Conservation (phyloP, 805 yeast species). For the Wickerhamiella spandovensis region DNA sequence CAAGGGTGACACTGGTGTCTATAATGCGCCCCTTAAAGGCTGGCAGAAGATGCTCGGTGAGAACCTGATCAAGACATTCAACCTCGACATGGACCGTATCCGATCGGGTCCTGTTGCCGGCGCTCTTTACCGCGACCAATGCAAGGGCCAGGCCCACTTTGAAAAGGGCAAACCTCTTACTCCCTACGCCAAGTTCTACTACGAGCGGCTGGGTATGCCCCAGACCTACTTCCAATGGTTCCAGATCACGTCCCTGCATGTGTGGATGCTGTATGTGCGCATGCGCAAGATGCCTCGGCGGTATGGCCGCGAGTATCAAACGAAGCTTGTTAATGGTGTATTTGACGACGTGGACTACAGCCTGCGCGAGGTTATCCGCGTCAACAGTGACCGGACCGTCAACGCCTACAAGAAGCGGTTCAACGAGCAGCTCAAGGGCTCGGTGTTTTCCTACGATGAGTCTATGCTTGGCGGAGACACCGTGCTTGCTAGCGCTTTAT, state of each 20-base stretch:
- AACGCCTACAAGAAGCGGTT: slow-evolving; percentile 82
- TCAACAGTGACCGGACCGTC: slow-evolving; percentile 64
- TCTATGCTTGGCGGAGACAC: slow-evolving; percentile 67
- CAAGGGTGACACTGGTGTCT: slow-evolving; percentile 18
- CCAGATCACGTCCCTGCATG: slow-evolving; percentile 79
- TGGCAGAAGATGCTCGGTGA: slow-evolving; percentile 25
- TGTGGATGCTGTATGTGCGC: slow-evolving; percentile 87
- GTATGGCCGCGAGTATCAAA: slow-evolving; percentile 81
- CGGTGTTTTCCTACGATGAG: slow-evolving; percentile 84
- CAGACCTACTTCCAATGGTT: slow-evolving; percentile 91
- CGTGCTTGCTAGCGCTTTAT: slow-evolving; percentile 30
- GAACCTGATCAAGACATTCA: slow-evolving; percentile 31
- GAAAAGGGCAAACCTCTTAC: slow-evolving; percentile 30
- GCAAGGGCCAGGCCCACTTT: slow-evolving; percentile 61
- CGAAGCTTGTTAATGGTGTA: slow-evolving; percentile 75
- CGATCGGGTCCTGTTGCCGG: slow-evolving; percentile 95
- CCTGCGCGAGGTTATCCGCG: slow-evolving; percentile 74
- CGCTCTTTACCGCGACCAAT: slow-evolving; percentile 68
- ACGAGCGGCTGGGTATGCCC: slow-evolving; percentile 70
- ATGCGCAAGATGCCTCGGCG: slow-evolving; percentile 94
- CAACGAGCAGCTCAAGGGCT: slow-evolving; percentile 80
- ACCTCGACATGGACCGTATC: slow-evolving; percentile 80
- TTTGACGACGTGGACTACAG: slow-evolving; percentile 84
- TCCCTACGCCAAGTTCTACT: slow-evolving; percentile 69
- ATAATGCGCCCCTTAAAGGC: slow-evolving; percentile 14